phyloP scores from a whole-genome alignment of 805 yeast species.

The Kazachstania martiniae region DNA sequence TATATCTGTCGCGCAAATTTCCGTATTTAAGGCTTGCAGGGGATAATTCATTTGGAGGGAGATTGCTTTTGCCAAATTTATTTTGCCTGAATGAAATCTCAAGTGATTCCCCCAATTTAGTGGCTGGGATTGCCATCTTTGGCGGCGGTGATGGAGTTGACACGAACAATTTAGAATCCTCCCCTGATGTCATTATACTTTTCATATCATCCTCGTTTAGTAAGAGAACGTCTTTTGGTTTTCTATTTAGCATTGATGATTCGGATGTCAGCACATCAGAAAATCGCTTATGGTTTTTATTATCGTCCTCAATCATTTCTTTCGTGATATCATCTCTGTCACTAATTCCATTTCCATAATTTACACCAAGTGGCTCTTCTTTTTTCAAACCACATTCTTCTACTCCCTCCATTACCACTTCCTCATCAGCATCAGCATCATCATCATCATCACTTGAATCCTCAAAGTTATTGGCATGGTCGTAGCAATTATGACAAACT shows the following conservation, averaged over 20 bases:
- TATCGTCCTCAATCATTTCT: not conserved
- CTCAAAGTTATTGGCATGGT: constrained; percentile 52
- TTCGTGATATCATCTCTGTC: not conserved
- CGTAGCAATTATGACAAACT: constrained; percentile 64
- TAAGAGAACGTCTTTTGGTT: constrained; percentile 15
- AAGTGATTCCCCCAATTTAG: constrained; percentile 66
- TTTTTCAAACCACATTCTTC: too few species aligned
- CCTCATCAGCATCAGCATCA: not conserved
- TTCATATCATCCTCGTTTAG: constrained; percentile 26
- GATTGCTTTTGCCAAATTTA: constrained; percentile 4
- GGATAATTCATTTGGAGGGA: not conserved
- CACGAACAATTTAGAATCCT: constrained; percentile 27
- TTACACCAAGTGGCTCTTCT: too few species aligned
- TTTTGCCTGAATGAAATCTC: constrained; percentile 38
- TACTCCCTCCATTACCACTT: constrained; percentile 1
- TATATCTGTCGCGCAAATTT: constrained; percentile 13
- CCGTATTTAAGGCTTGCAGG: constrained; percentile 2
- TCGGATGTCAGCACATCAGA: not conserved
- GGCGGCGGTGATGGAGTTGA: constrained; percentile 47
- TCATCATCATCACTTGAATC: constrained; percentile 57
- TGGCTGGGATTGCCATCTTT: constrained; percentile 74
- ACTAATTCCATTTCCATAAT: too few species aligned
- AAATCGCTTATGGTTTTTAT: not conserved
- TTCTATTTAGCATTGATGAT: not conserved
- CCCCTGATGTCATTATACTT: constrained; percentile 25